These are phyloP conservation scores for Penicillium parvum DNA, from an alignment of 495 filamentous ascomycete genomes.

Conservation along the genomic window DNA sequence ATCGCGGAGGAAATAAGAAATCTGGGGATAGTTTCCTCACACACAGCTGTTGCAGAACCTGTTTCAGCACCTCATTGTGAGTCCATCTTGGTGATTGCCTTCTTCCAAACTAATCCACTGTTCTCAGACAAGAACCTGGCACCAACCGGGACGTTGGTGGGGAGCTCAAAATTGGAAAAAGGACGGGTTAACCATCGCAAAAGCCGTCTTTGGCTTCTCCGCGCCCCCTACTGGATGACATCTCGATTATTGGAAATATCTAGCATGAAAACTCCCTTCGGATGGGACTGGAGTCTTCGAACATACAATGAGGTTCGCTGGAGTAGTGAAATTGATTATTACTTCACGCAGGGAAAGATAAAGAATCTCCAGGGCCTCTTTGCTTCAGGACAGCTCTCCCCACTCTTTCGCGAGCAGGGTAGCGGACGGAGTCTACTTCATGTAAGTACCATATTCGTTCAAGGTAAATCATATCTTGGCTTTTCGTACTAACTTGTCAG, in stretches of 20 bases:
- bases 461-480: neutral
- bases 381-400: neutral
- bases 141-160: too few relatives aligned
- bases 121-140: neutral
- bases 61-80: neutral
- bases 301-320: neutral
- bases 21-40: neutral
- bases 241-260: slow-evolving; percentile 1
- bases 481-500: neutral
- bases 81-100: too few relatives aligned
- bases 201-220: neutral
- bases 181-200: neutral
- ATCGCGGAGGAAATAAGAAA: neutral
- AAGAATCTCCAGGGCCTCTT: neutral
- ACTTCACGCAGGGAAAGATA: neutral
- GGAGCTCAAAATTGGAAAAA: too few relatives aligned
- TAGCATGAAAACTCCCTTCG: neutral
- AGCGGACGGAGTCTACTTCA: neutral
- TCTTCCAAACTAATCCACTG: too few relatives aligned
- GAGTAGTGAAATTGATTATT: neutral
- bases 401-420: neutral
- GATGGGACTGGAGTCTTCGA: slow-evolving; percentile 4
- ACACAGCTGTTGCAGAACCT: neutral
- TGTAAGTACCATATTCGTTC: neutral
- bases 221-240: neutral